Evolutionary conservation across 805 yeast species (phyloP).

Genomic region (Wickerhamomyces bovis): DNA sequence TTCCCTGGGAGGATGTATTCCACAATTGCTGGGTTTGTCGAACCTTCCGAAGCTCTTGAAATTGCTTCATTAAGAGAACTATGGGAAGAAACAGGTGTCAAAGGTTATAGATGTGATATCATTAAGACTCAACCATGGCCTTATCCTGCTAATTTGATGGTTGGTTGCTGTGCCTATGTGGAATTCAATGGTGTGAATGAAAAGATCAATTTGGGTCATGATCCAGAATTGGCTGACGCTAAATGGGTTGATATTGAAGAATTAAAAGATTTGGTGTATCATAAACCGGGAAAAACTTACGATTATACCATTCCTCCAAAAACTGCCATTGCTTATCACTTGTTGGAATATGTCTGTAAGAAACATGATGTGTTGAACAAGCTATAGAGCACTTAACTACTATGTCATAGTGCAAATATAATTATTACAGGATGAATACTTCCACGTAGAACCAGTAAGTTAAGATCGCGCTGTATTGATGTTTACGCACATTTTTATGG

Average conservation of each 20-base stretch:
- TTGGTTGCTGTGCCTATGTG: slow-evolving; percentile 84
- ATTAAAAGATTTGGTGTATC: slow-evolving; percentile 28
- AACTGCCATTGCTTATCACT: slow-evolving; percentile 24
- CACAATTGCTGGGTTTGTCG: slow-evolving; percentile 93
- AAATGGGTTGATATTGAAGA: slow-evolving; percentile 68
- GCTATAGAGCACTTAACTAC: neutral
- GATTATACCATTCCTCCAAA: slow-evolving; percentile 22
- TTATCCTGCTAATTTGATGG: slow-evolving; percentile 87
- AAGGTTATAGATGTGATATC: slow-evolving; percentile 49
- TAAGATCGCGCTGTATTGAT: no score
- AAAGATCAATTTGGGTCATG: slow-evolving; percentile 66
- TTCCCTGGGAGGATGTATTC: slow-evolving; percentile 61
- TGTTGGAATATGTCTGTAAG: slow-evolving; percentile 20
- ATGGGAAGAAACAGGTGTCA: slow-evolving; percentile 94
- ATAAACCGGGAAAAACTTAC: slow-evolving; percentile 6
- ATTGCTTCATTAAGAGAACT: slow-evolving; percentile 83
- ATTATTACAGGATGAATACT: no score
- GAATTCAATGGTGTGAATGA: slow-evolving; percentile 63
- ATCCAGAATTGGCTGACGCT: slow-evolving; percentile 81
- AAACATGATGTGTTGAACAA: slow-evolving; percentile 5
- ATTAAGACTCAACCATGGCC: slow-evolving; percentile 95
- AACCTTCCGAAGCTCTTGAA: slow-evolving; percentile 90
- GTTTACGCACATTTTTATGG: no score
- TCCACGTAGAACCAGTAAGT: no score
- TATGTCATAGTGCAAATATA: no score